These are phyloP conservation scores for Globisporangium mamillatum DNA, from an alignment of 352 stramenopile species.

Conservation along the genomic window DNA sequence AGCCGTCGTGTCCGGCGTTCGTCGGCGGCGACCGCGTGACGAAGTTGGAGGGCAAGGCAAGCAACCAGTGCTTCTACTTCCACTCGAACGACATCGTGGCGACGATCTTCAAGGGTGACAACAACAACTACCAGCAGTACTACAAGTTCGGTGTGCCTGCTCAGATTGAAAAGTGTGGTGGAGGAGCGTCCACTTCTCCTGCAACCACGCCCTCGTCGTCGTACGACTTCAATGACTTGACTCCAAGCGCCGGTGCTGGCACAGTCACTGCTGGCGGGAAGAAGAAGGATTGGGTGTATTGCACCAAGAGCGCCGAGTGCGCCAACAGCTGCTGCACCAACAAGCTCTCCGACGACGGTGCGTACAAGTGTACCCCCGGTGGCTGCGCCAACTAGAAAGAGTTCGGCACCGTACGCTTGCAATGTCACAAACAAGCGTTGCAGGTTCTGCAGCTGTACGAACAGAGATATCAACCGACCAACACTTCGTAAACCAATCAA, in stretches of 20 bases:
- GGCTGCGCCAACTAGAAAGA: constrained; percentile 9
- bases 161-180: too few relatives aligned
- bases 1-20: constrained; percentile 44
- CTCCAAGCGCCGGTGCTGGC: neutral
- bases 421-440: too few relatives aligned
- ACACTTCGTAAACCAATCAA: too few relatives aligned
- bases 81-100: constrained; percentile 18
- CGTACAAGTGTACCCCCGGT: constrained; percentile 20
- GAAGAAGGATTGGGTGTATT: constrained; percentile 16
- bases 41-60: constrained; percentile 27
- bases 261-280: neutral
- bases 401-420: too few relatives aligned
- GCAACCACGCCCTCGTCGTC: neutral
- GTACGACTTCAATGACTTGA: constrained; percentile 3
- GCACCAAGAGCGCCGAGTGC: constrained; percentile 6
- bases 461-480: too few relatives aligned
- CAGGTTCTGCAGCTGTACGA: too few relatives aligned
- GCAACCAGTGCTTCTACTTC: constrained; percentile 12
- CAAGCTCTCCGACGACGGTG: constrained; percentile 24
- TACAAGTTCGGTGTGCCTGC: constrained; percentile 48
- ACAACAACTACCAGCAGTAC: constrained; percentile 29
- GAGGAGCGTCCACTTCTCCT: too few relatives aligned
- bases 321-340: constrained; percentile 17
- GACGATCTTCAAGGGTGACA: constrained; percentile 29
- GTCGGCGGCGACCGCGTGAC: constrained; percentile 52